Base-by-base conservation (phyloP, 495 filamentous ascomycete species). In the Xylaria sp. region DNA sequence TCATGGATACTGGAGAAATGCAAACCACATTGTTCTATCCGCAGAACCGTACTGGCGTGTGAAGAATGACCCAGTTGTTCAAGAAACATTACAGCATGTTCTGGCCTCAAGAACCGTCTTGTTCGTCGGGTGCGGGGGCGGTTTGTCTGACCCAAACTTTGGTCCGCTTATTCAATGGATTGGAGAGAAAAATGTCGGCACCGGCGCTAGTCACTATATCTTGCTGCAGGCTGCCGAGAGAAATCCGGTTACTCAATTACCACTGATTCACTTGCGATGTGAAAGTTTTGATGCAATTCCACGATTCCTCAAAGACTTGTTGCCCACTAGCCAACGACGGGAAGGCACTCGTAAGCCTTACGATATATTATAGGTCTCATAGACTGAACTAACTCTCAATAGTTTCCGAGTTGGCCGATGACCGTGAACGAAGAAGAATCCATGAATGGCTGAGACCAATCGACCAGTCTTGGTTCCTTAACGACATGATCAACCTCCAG, bases 11-110 rank as follows among this genome's bases (percentile, higher is more conserved):
- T 67, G 64, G 64, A 55, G 35, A 14, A 67, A 67, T 21, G 33
- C 50, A 6, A 31, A 67, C 12, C n/a, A 57, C 24, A 29, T 67
- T 26, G 64, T 67, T 35, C 24, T 67, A 17, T 67, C 64, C 1
- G 48, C 64, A 7, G 64, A 55, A 19, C 48, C 41, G 24, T 67
- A 67, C 48, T 67, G 21, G 48, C 64, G 50, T 0, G 50, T 31
- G 7, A 67, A 67, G 21, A 24, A 57, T 3, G 35, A 67, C 6
- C 1, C 24, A 9, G 11, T 41, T 40, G 35, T 67, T 12, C 64
- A 57, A 12, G 64, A 67, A 21, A 67, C 64, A n/a, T 24, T 67
- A 31, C 64, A 67, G 48, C 35, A 43, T n/a, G 21, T 67, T 12
- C 15, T 55, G n/a, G 50, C 24, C 3, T 43, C 64, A 9, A 67